A percentile compares a stretch with the other conserved stretches of the same genome.
Evolutionary conservation across 805 yeast species (phyloP).

Genomic region (Henningerozyma blattae): DNA sequence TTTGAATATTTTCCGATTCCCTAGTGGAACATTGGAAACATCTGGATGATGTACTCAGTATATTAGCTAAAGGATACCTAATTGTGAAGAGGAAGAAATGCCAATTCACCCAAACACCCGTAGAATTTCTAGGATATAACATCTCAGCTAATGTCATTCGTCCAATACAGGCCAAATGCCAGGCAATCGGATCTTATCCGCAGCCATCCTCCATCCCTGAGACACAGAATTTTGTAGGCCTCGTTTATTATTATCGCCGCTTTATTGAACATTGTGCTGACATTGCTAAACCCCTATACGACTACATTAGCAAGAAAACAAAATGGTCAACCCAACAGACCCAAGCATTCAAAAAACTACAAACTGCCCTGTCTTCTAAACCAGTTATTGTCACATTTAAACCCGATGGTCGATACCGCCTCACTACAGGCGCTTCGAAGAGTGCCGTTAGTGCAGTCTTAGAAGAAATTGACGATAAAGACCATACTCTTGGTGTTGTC

Average conservation of each 20-base stretch:
- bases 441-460: conserved; percentile 9
- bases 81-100: conserved; percentile 10
- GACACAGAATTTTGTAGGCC: conserved; percentile 10
- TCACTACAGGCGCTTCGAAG: conserved; percentile 9
- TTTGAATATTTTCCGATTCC: conserved; percentile 4
- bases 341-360: conserved; percentile 1
- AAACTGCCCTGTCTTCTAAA: background rate
- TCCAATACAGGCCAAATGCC: conserved; percentile 8
- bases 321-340: conserved; percentile 3
- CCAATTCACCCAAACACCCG: conserved; percentile 2
- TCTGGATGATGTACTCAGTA: conserved; percentile 4
- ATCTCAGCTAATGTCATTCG: conserved; percentile 3
- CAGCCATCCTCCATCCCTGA: conserved; percentile 3
- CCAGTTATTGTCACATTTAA: conserved; percentile 4
- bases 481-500: conserved; percentile 5
- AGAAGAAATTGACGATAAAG: conserved; percentile 4
- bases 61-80: conserved; percentile 1
- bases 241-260: conserved; percentile 8
- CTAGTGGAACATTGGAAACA: conserved; percentile 8
- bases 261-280: conserved; percentile 8
- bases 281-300: conserved; percentile 4
- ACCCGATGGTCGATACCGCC: conserved; percentile 1
- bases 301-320: background rate
- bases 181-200: conserved; percentile 6
- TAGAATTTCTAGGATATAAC: conserved; percentile 8